A percentile compares a stretch with the other conserved stretches of the same genome.
These are phyloP conservation scores for Picochlorum sp. DNA, from an alignment of 139 green algal genomes.

Conservation along the genomic window DNA sequence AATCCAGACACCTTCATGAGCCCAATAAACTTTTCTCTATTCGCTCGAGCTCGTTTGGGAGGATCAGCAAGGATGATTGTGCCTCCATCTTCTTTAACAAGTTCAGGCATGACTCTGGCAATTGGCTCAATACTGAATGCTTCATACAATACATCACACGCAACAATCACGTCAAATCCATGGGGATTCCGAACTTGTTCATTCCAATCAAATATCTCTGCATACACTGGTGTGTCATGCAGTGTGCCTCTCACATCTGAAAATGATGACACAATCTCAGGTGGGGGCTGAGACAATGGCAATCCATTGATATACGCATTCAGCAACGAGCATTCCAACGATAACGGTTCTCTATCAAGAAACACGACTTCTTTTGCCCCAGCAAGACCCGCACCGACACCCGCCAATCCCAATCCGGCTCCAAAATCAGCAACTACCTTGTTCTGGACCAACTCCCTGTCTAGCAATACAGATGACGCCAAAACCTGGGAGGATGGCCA, in stretches of 20 bases:
- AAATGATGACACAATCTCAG: background rate
- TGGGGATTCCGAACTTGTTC: background rate
- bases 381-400: slow-evolving; percentile 57
- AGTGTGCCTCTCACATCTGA: slow-evolving; percentile 20
- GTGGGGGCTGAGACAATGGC: background rate
- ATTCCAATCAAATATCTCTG: slow-evolving; percentile 3
- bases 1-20: slow-evolving; percentile 22
- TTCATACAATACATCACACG: slow-evolving; percentile 56
- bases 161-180: slow-evolving; percentile 33
- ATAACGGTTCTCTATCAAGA: slow-evolving; percentile 68
- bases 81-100: background rate
- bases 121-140: slow-evolving; percentile 25
- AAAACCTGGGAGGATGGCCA: slow-evolving; percentile 76
- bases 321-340: slow-evolving; percentile 63
- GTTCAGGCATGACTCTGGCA: background rate
- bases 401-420: slow-evolving; percentile 60
- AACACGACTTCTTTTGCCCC: slow-evolving; percentile 60
- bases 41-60: slow-evolving; percentile 28
- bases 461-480: slow-evolving; percentile 39
- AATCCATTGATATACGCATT: slow-evolving; percentile 14
- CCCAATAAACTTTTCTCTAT: slow-evolving; percentile 34
- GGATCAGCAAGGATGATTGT: slow-evolving; percentile 44
- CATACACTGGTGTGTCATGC: slow-evolving; percentile 16
- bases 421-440: slow-evolving; percentile 70
- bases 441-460: slow-evolving; percentile 24